Conservation (phyloP, 495 filamentous ascomycete species). For the Lophiostoma macrostomum region DNA sequence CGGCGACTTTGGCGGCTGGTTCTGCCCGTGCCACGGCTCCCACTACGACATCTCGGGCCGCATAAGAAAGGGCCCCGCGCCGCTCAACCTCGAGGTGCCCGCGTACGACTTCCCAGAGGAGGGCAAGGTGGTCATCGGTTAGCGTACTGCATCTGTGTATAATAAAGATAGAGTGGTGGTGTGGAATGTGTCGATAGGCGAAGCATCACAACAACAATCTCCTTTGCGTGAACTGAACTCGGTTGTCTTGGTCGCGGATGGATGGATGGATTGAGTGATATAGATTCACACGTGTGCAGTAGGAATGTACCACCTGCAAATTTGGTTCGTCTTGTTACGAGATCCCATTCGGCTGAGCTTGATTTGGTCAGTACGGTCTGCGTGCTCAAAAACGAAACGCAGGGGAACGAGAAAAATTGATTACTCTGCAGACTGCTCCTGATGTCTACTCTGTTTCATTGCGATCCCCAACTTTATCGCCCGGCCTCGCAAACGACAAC, state of each 20-base stretch:
- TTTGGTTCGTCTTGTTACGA: too few species aligned
- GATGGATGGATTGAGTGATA: background rate
- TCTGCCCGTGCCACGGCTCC: slow-evolving; percentile 99
- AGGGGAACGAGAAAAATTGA: too few species aligned
- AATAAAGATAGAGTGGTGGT: slow-evolving; percentile 10
- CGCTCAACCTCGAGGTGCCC: slow-evolving; percentile 95
- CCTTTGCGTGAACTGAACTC: too few species aligned
- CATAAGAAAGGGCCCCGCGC: slow-evolving; percentile 91
- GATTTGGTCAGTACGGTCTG: too few species aligned
- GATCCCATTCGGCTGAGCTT: background rate
- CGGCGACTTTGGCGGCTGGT: slow-evolving; percentile 98
- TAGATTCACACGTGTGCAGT: slow-evolving; percentile 19
- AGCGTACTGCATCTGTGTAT: slow-evolving; percentile 26
- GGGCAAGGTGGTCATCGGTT: slow-evolving; percentile 44
- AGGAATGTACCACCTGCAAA: slow-evolving; percentile 28
- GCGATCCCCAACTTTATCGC: too few species aligned
- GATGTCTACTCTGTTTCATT: too few species aligned
- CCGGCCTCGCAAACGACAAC: too few species aligned
- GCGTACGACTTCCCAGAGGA: slow-evolving; percentile 61
- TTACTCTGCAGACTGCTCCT: too few species aligned
- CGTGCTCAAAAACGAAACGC: too few species aligned
- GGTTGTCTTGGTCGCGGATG: slow-evolving; percentile 1
- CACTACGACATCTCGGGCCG: slow-evolving; percentile 99
- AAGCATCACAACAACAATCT: slow-evolving; percentile 25
- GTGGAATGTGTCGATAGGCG: slow-evolving; percentile 21